phyloP scores from a whole-genome alignment of 257 asterid species.

The Lantana camara region DNA sequence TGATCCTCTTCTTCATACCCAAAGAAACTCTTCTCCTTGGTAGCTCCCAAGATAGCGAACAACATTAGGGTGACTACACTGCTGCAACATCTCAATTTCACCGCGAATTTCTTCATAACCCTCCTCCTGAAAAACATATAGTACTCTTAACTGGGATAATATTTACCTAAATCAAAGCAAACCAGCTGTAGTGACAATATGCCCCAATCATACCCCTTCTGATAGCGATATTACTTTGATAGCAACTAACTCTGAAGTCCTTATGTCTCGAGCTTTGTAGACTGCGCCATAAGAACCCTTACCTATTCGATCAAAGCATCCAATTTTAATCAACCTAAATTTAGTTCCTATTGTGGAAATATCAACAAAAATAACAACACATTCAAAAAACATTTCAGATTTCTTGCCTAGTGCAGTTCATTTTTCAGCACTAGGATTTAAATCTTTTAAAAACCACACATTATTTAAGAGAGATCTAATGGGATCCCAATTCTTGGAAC shows the following conservation, averaged over 20 bases:
- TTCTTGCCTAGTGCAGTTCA: constrained; percentile 13
- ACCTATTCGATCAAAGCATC: constrained; percentile 51
- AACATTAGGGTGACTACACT: constrained; percentile 98
- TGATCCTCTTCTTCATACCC: constrained; percentile 61
- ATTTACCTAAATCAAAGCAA: constrained; percentile 9
- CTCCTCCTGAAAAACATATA: constrained; percentile 69
- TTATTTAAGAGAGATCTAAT: background rate
- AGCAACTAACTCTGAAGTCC: constrained; percentile 94
- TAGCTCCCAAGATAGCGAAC: constrained; percentile 98
- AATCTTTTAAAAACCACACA: constrained; percentile 1
- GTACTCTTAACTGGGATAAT: constrained; percentile 17
- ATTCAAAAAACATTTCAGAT: background rate
- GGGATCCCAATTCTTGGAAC: background rate
- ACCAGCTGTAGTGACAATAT: constrained; percentile 6
- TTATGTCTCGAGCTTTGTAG: constrained; percentile 89
- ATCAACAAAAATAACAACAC: background rate
- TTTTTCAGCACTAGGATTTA: background rate
- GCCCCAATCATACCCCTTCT: constrained; percentile 77
- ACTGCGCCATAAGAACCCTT: constrained; percentile 98
- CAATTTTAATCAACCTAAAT: constrained; percentile 30
- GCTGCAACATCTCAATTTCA: constrained; percentile 99
- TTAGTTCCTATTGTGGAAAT: constrained; percentile 18
- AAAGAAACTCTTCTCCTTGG: constrained; percentile 97
- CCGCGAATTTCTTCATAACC: constrained; percentile 98
- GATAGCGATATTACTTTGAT: constrained; percentile 92